Percentiles rank a stretch among this genome's conserved stretches.
Evolutionary conservation across 805 yeast species (phyloP).

Genomic region (Starmerella riodocensis): DNA sequence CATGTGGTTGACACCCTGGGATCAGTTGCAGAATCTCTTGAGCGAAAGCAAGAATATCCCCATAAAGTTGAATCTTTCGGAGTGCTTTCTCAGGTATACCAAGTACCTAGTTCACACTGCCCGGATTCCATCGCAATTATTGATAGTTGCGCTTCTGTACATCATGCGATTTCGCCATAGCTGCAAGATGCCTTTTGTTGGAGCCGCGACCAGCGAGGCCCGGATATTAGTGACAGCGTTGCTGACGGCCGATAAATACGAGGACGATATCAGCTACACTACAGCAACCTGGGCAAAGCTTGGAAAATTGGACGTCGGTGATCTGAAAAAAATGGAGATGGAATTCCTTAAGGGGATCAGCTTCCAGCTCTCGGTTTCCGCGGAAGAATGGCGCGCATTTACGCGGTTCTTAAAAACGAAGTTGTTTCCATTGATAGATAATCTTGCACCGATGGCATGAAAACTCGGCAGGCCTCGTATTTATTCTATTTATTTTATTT

Average conservation of each 20-base stretch:
- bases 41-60: background rate
- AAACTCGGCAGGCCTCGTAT: background rate
- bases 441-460: background rate
- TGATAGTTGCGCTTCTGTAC: conserved; percentile 27
- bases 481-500: too few relatives aligned
- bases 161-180: conserved; percentile 23
- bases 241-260: conserved; percentile 76
- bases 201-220: conserved; percentile 27
- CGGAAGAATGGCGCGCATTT: conserved; percentile 25
- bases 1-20: conserved; percentile 15
- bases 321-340: conserved; percentile 53
- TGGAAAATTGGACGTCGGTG: conserved; percentile 48
- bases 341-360: conserved; percentile 48
- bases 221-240: conserved; percentile 45
- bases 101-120: conserved; percentile 23
- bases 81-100: conserved; percentile 23
- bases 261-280: conserved; percentile 87
- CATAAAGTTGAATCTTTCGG: background rate
- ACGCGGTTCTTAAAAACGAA: conserved; percentile 1
- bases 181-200: conserved; percentile 19
- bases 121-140: conserved; percentile 24
- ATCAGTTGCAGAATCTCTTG: background rate
- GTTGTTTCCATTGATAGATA: conserved; percentile 8
- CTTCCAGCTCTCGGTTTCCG: conserved; percentile 40
- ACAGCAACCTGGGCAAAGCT: conserved; percentile 88